phyloP scores from a whole-genome alignment of 768 basidiomycete genomes.

The Tylopilus sp. region DNA sequence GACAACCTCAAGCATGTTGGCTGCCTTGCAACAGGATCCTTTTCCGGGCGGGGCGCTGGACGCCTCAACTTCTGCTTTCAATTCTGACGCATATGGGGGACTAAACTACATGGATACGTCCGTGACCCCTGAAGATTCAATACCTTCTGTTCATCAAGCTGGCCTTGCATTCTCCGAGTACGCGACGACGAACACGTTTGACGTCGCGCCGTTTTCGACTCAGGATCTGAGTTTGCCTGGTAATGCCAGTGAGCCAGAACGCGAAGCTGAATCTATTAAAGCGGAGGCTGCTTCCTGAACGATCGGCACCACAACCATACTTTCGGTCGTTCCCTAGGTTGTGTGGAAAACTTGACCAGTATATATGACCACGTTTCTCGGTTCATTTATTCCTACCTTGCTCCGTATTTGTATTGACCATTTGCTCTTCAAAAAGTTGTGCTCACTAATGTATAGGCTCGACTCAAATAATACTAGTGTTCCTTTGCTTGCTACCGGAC shows the following conservation, averaged over 20 bases:
- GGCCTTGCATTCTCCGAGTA: constrained; percentile 74
- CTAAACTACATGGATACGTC: constrained; percentile 77
- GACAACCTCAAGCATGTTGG: constrained; percentile 88
- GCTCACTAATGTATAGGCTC: constrained; percentile 35
- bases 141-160: constrained; percentile 56
- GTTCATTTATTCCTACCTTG: constrained; percentile 37
- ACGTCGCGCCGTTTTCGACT: constrained; percentile 63
- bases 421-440: constrained; percentile 33
- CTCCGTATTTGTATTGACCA: constrained; percentile 35
- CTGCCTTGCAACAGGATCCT: constrained; percentile 75
- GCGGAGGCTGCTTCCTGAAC: constrained; percentile 48
- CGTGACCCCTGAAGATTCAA: constrained; percentile 58
- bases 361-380: constrained; percentile 32
- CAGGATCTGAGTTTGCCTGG: constrained; percentile 64
- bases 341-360: constrained; percentile 31
- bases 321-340: constrained; percentile 24
- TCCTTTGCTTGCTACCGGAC: constrained; percentile 13
- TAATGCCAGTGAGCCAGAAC: constrained; percentile 56
- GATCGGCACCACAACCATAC: constrained; percentile 17
- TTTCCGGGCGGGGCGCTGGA: constrained; percentile 68
- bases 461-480: constrained; percentile 30
- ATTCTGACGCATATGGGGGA: constrained; percentile 64
- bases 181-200: constrained; percentile 59
- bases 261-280: constrained; percentile 64
- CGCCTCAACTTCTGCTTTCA: constrained; percentile 57